Percentiles rank a stretch among this genome's conserved stretches.
Conservation (phyloP, 108 stramenopile species). For the Epithemia pelagica region DNA sequence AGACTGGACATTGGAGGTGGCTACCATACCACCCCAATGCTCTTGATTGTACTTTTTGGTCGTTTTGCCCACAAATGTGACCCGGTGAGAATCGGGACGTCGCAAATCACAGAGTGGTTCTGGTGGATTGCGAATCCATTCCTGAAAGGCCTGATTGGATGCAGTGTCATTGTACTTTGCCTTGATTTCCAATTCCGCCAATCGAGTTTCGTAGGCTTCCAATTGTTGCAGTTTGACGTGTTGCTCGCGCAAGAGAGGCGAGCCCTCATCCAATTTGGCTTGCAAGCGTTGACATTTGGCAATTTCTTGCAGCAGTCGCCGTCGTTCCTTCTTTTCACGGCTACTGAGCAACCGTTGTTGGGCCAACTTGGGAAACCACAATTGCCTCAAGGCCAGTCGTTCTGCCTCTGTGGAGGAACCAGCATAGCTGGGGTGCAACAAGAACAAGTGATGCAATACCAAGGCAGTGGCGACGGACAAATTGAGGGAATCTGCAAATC, state of each 20-base stretch:
- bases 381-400: slow-evolving; percentile 33
- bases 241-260: slow-evolving; percentile 9
- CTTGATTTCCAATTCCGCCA: slow-evolving; percentile 38
- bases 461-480: slow-evolving; percentile 84
- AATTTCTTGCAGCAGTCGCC: slow-evolving; percentile 29
- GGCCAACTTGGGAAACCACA: slow-evolving; percentile 78
- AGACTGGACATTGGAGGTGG: slow-evolving; percentile 30
- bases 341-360: slow-evolving; percentile 58
- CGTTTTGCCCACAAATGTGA: slow-evolving; percentile 61
- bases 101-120: slow-evolving; percentile 75
- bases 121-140: slow-evolving; percentile 72
- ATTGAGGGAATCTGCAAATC: slow-evolving; percentile 90
- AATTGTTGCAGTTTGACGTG: slow-evolving; percentile 35
- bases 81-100: slow-evolving; percentile 73
- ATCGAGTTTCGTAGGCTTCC: slow-evolving; percentile 25
- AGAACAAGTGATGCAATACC: slow-evolving; percentile 73
- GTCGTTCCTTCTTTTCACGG: slow-evolving; percentile 45
- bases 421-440: slow-evolving; percentile 58
- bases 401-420: slow-evolving; percentile 64
- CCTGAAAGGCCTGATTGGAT: slow-evolving; percentile 38
- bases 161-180: slow-evolving; percentile 6
- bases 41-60: slow-evolving; percentile 52
- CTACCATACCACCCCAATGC: slow-evolving; percentile 73
- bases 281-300: slow-evolving; percentile 40
- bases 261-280: slow-evolving; percentile 12